Evolutionary conservation across 2,329 filamentous ascomycete species (phyloP).

Genomic region (Aspergillus costaricaensis): DNA sequence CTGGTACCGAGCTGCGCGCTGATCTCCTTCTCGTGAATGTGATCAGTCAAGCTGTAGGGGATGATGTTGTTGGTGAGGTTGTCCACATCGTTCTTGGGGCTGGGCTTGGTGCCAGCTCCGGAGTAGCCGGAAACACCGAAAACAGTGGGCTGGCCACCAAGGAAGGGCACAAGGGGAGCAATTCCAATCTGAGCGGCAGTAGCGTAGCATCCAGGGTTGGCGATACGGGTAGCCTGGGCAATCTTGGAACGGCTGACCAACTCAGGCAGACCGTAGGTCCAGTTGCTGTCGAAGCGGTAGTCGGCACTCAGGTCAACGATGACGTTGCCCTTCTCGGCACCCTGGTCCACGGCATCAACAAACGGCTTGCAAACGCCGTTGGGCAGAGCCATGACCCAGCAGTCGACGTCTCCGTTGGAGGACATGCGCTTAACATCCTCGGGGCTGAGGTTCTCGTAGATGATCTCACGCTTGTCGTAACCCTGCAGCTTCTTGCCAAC

Average conservation of each 20-base stretch:
- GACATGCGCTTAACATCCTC: conserved; percentile 88
- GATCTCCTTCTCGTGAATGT: conserved; percentile 94
- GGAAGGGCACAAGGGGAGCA: conserved; percentile 73
- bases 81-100: conserved; percentile 87
- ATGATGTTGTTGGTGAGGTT: conserved; percentile 84
- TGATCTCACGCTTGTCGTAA: conserved; percentile 88
- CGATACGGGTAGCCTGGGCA: conserved; percentile 75
- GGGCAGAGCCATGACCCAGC: conserved; percentile 96
- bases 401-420: conserved; percentile 80
- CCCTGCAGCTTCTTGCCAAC: conserved; percentile 83
- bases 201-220: conserved; percentile 93
- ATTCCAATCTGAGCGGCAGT: conserved; percentile 91
- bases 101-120: conserved; percentile 91
- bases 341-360: conserved; percentile 80
- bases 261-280: conserved; percentile 91
- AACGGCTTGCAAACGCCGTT: conserved; percentile 95
- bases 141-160: conserved; percentile 76
- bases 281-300: conserved; percentile 81
- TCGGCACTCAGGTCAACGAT: conserved; percentile 96
- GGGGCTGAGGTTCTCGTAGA: conserved; percentile 84
- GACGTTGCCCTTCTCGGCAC: conserved; percentile 67
- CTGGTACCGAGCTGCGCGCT: conserved; percentile 71
- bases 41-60: conserved; percentile 86
- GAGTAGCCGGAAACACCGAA: conserved; percentile 95
- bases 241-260: conserved; percentile 76